Conservation (phyloP, 805 yeast genomes). For the Spathaspora girioi region DNA sequence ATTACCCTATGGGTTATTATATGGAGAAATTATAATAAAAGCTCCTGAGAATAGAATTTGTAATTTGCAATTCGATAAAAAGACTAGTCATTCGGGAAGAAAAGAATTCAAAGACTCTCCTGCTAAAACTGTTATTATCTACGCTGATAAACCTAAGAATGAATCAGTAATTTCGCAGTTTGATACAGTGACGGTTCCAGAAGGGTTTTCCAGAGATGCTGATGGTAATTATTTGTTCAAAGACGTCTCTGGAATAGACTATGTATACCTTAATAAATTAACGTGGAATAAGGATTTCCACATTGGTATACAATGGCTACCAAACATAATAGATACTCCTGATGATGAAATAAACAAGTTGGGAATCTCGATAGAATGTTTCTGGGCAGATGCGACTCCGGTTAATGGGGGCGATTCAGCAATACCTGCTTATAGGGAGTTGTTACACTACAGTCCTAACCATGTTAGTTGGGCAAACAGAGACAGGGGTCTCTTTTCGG, state of each 20-base stretch:
- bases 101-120: constrained; percentile 42
- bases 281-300: constrained; percentile 57
- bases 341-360: constrained; percentile 27
- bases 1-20: constrained; percentile 60
- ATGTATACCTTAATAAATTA: constrained; percentile 60
- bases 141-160: constrained; percentile 25
- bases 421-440: constrained; percentile 71
- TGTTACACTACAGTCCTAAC: constrained; percentile 63
- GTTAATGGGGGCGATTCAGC: constrained; percentile 34
- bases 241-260: constrained; percentile 59
- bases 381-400: constrained; percentile 71
- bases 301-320: constrained; percentile 75
- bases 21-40: constrained; percentile 56
- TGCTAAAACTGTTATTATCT: constrained; percentile 59
- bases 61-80: constrained; percentile 52
- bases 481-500: constrained; percentile 65
- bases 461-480: constrained; percentile 62
- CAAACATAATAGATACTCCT: constrained; percentile 37
- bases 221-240: constrained; percentile 48
- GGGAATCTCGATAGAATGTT: constrained; percentile 62
- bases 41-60: constrained; percentile 66
- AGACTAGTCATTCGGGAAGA: constrained; percentile 16
- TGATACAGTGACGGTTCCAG: constrained; percentile 26
- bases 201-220: constrained; percentile 42
- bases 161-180: constrained; percentile 1